Conservation (phyloP, 2,329 filamentous ascomycete genomes). For the Sporothrix inflata region DNA sequence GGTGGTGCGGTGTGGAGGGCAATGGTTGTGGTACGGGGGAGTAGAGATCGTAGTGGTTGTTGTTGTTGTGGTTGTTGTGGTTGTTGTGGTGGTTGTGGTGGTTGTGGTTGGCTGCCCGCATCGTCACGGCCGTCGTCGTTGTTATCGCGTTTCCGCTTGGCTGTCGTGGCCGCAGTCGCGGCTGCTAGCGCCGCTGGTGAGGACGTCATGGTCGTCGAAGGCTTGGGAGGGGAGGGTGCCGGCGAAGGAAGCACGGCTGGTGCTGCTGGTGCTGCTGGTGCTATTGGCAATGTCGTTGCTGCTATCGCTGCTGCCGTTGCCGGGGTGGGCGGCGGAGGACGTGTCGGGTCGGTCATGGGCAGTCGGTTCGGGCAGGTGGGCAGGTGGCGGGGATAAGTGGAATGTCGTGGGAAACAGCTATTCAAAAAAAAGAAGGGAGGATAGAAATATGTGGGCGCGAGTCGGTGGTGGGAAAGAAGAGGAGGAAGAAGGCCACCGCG, state of each 20-base stretch:
- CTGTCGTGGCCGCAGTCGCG: not conserved
- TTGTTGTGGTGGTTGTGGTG: not conserved
- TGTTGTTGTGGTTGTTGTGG: not conserved
- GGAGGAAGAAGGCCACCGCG: too few relatives aligned
- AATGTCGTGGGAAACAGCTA: too few relatives aligned
- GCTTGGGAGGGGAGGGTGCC: not conserved
- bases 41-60: not conserved
- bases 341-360: constrained; percentile 2
- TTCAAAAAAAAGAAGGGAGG: too few relatives aligned
- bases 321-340: not conserved
- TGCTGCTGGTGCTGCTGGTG: not conserved
- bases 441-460: too few relatives aligned
- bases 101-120: not conserved
- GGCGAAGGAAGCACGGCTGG: not conserved
- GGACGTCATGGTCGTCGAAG: not conserved
- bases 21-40: constrained; percentile 9
- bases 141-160: constrained; percentile 26
- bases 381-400: not conserved
- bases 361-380: not conserved
- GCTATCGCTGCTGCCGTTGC: constrained; percentile 1
- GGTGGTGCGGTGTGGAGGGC: constrained; percentile 6
- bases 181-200: not conserved
- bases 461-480: too few relatives aligned
- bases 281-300: not conserved
- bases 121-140: not conserved